A percentile compares a stretch with the other conserved stretches of the same genome.
Evolutionary conservation across 768 basidiomycete genomes (phyloP).

Genomic region (Exidia glandulosa): DNA sequence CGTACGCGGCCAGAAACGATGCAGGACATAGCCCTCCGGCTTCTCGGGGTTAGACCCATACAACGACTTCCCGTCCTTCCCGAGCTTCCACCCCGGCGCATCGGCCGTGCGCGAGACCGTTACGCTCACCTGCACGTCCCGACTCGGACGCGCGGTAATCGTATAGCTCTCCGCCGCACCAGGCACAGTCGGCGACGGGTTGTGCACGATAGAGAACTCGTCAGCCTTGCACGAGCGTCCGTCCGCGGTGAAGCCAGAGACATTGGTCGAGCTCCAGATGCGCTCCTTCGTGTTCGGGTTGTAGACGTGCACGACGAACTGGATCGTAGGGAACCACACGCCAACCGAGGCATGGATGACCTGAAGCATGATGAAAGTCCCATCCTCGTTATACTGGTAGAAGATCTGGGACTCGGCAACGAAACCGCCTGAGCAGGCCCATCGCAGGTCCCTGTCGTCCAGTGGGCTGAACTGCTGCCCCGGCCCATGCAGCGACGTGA

Average conservation of each 20-base stretch:
- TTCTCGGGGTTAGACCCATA: constrained; percentile 61
- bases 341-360: constrained; percentile 83
- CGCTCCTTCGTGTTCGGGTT: constrained; percentile 64
- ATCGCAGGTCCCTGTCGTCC: constrained; percentile 63
- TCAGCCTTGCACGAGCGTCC: constrained; percentile 81
- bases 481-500: constrained; percentile 46
- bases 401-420: constrained; percentile 83
- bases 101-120: constrained; percentile 55
- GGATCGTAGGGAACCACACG: constrained; percentile 87
- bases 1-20: constrained; percentile 81
- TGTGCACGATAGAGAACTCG: constrained; percentile 67
- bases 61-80: constrained; percentile 83
- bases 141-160: constrained; percentile 66
- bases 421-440: constrained; percentile 76
- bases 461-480: constrained; percentile 67
- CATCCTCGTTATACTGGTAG: constrained; percentile 76
- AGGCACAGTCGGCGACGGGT: constrained; percentile 42
- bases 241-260: constrained; percentile 74
- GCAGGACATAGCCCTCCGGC: constrained; percentile 77
- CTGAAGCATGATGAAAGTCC: constrained; percentile 67
- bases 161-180: constrained; percentile 61
- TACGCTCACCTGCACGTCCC: constrained; percentile 72
- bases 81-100: constrained; percentile 86
- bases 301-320: constrained; percentile 85
- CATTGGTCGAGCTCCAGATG: constrained; percentile 82